phyloP scores from a whole-genome alignment of 2,329 filamentous ascomycete genomes.

The Cladophialophora immunda region DNA sequence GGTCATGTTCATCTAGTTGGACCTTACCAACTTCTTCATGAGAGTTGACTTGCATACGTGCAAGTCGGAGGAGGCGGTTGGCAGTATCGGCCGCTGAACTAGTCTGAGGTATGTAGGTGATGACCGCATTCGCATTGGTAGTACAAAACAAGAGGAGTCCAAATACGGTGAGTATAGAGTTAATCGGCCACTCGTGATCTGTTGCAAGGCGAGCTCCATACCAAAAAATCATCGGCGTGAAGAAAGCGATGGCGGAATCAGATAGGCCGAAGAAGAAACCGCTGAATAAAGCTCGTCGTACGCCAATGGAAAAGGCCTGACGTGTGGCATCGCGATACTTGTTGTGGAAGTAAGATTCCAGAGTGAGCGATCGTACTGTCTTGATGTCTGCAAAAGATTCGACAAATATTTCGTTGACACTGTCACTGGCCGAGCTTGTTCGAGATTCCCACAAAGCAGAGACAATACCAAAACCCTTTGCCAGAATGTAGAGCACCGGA shows the following conservation, averaged over 20 bases:
- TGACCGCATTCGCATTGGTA: slow-evolving; percentile 72
- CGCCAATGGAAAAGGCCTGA: slow-evolving; percentile 67
- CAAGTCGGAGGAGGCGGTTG: slow-evolving; percentile 74
- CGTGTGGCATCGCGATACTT: slow-evolving; percentile 67
- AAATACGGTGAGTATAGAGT: slow-evolving; percentile 75
- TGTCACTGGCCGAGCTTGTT: slow-evolving; percentile 70
- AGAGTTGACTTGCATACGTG: slow-evolving; percentile 58
- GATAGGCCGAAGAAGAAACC: slow-evolving; percentile 81
- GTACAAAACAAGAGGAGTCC: slow-evolving; percentile 86
- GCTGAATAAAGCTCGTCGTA: slow-evolving; percentile 71
- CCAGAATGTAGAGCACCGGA: slow-evolving; percentile 73
- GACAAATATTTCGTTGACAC: slow-evolving; percentile 69
- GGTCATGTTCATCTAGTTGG: slow-evolving; percentile 46
- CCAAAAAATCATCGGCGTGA: slow-evolving; percentile 83
- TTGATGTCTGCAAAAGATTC: slow-evolving; percentile 83
- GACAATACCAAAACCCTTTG: slow-evolving; percentile 70
- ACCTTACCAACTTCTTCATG: slow-evolving; percentile 66
- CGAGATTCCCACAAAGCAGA: slow-evolving; percentile 76
- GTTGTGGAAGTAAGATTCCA: slow-evolving; percentile 74
- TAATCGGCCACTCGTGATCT: slow-evolving; percentile 58
- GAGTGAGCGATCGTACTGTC: slow-evolving; percentile 76
- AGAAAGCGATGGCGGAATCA: slow-evolving; percentile 74
- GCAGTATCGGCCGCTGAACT: slow-evolving; percentile 77
- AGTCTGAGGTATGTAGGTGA: slow-evolving; percentile 82
- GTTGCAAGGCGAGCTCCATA: slow-evolving; percentile 75